These are phyloP conservation scores for Gossypium anomalum DNA, from an alignment of 345 rosid species.

Conservation along the genomic window DNA sequence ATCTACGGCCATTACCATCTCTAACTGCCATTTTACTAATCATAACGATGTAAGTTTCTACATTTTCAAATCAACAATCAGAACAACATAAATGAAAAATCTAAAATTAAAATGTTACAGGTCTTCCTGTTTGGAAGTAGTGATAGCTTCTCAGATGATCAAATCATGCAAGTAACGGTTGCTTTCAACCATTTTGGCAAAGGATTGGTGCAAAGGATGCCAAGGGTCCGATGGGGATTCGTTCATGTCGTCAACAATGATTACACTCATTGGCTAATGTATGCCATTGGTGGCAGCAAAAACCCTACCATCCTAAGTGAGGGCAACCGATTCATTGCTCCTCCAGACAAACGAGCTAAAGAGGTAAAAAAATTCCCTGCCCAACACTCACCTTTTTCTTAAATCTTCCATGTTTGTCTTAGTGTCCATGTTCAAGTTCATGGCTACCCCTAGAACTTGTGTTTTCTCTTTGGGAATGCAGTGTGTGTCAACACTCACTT, in stretches of 20 bases:
- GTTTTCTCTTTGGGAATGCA: no score
- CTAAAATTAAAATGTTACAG: constrained; percentile 14
- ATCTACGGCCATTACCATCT: constrained; percentile 43
- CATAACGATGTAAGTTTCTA: constrained; percentile 34
- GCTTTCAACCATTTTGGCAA: no score
- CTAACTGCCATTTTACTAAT: constrained; percentile 40
- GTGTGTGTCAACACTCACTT: no score
- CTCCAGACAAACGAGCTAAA: constrained; percentile 18
- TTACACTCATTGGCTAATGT: constrained; percentile 20
- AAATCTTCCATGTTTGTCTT: no score
- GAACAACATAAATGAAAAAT: no score
- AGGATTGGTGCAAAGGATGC: no score
- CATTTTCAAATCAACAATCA: no score
- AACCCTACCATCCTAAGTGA: constrained; percentile 43
- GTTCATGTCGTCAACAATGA: no score
- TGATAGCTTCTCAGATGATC: constrained; percentile 23
- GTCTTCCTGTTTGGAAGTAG: constrained; percentile 44
- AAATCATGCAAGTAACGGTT: constrained; percentile 34
- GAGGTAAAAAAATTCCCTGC: constrained; percentile 18
- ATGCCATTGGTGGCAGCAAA: constrained; percentile 47
- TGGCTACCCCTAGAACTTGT: no score
- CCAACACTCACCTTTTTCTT: no score
- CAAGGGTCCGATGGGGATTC: no score
- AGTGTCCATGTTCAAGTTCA: no score
- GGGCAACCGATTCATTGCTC: constrained; percentile 48